Base-by-base conservation (phyloP, 306 rosid genomes). In the Corylus heterophylla region DNA sequence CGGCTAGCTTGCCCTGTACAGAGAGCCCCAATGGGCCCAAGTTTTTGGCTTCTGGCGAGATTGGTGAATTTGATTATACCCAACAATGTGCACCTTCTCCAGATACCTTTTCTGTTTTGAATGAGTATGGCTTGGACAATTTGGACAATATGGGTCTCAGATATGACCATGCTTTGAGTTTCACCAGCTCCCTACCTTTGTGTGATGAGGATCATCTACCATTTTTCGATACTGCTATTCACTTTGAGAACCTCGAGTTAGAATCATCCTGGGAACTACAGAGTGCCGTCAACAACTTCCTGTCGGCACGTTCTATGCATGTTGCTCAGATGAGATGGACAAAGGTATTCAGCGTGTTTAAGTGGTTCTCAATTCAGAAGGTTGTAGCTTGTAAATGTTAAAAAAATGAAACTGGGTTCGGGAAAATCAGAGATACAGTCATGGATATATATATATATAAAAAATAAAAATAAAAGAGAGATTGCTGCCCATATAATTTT, bases 311-410 rank as follows among this genome's bases (percentile, higher is more conserved):
- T 61, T 69, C 91, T 49, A 68, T 87, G 2, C 63, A 87, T 35
- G 59, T 78, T 77, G 99, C 99, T 68, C 90, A 79, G 84, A 89
- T 76, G 83, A 82, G 99, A 87, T 96, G 99, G 99, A 87, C 91
- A 47, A 93, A 88, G 86, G 77, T 96, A 12, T 89, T 83, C 85
- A 92, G 92, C 29, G 92, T 93, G 78, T 81, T 91, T 61, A 85
- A 89, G 81, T 96, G 93, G 99, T 96, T 89, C 87, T 78, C 80
- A 13, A 78, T 95, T 81, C 78, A 81, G 81, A 83, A 82, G 77
- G n/a, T n/a, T n/a, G n/a, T n/a, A n/a, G n/a, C n/a, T n/a, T n/a
- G n/a, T n/a, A n/a, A n/a, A n/a, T n/a, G n/a, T n/a, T n/a, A n/a
- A n/a, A n/a, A n/a, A n/a, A n/a, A n/a, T n/a, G n/a, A n/a, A n/a